Evolutionary conservation across 2,329 filamentous ascomycete genomes (phyloP), one percentile per base, ranked within the genome.

Genomic region (Bimuria novae-zelandiae): DNA sequence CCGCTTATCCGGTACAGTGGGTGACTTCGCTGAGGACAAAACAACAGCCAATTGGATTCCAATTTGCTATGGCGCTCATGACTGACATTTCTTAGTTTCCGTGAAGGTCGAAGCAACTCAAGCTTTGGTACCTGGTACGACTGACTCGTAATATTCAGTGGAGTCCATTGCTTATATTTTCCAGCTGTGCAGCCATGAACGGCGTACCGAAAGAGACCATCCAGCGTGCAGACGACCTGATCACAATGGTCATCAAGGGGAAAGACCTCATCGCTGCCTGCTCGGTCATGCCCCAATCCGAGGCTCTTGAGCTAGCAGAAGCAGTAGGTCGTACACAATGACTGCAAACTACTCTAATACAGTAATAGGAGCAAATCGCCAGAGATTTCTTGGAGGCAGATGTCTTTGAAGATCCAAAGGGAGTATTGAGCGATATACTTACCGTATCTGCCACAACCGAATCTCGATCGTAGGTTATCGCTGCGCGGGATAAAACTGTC

Each of bases 181-280:
- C 41, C 54, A 84, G 80, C 48, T 97, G 94, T 68, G 94, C 94
- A 23, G 86, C 86, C 3, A 83, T 96, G 72, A 97, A 96, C 64
- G 92, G 92, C 1, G 85, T 99, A 12, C 87, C 90, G 25, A 67
- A 75, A 16, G 79, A 82, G 4, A 83, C 97, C 8, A 82, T 97
- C 6, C 77, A 87, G 14, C 84, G 92, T 50, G 92, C 93, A 0
- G 87, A 91, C 58, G 82, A 87, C 7, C 80, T 99, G 30, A 84
- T 88, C 19, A 72, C 84, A 6, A 77, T 94, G 14, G 79, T 88
- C 29, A 83, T 84, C 14, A 83, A 81, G 45, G 89, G 91, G 6
- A 89, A 93, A 65, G 89, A 96, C 70, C 77, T 97, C 1, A 83
- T 88, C 5, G 81, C 84, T 25, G 83, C 86, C 17, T 96, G 89